phyloP scores from a whole-genome alignment of 345 rosid species.

The Brassica rapa region DNA sequence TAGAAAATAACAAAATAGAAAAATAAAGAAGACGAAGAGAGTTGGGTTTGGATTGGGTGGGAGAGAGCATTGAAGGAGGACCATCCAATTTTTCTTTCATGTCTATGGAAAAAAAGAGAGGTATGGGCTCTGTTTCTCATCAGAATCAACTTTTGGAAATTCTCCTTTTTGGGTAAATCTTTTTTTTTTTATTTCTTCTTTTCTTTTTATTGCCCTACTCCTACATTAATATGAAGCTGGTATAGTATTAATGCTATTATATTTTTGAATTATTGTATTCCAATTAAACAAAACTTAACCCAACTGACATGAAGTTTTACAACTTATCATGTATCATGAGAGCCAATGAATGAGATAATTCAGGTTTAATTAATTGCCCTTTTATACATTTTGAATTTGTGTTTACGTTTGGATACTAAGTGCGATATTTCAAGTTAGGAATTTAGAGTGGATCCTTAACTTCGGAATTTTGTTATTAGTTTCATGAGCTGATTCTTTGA shows the following conservation, averaged over 20 bases:
- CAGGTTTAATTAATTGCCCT: not conserved
- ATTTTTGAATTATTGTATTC: not conserved
- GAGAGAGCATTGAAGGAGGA: constrained; percentile 43
- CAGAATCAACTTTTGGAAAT: constrained; percentile 38
- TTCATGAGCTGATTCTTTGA: too few relatives aligned
- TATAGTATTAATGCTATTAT: not conserved
- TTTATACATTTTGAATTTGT: not conserved
- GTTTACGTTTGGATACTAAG: not conserved
- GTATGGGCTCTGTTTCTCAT: constrained; percentile 42
- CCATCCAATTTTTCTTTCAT: constrained; percentile 47
- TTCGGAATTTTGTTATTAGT: too few relatives aligned
- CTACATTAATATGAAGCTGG: not conserved
- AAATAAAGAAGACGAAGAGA: not conserved
- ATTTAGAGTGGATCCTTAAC: too few relatives aligned
- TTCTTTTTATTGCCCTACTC: constrained; percentile 25
- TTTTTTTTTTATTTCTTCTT: not conserved
- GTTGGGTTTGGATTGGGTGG: constrained; percentile 40
- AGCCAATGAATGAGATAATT: not conserved
- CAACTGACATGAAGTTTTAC: not conserved
- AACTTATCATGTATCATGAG: constrained; percentile 6
- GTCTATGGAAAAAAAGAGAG: constrained; percentile 35
- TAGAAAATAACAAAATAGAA: constrained; percentile 18
- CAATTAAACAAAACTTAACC: not conserved
- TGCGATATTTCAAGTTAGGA: not conserved
- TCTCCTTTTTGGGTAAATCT: constrained; percentile 27